Evolutionary conservation across 345 rosid species (phyloP).

Genomic region (Cardamine chenopodiifolia): DNA sequence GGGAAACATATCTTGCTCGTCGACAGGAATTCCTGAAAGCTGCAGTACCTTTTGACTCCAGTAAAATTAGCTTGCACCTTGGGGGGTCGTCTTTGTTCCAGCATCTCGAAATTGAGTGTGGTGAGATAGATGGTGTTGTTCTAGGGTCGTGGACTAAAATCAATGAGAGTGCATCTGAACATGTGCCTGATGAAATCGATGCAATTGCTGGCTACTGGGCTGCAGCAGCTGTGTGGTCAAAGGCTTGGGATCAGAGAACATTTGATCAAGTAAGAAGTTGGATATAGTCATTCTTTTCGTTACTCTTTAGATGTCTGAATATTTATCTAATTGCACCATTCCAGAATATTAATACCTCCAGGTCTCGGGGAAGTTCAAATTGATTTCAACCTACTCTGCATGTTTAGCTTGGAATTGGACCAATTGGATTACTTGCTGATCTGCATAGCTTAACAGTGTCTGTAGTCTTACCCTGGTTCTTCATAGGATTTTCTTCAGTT

Average conservation of each 20-base stretch:
- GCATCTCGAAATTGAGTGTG: slow-evolving; percentile 67
- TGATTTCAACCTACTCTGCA: slow-evolving; percentile 21
- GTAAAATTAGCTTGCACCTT: slow-evolving; percentile 52
- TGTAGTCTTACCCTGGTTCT: slow-evolving; percentile 6
- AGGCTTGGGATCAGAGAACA: slow-evolving; percentile 91
- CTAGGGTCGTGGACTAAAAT: slow-evolving; percentile 84
- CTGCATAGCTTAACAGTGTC: neutral
- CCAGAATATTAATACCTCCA: slow-evolving; percentile 24
- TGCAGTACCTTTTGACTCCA: slow-evolving; percentile 44
- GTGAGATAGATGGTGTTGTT: slow-evolving; percentile 96
- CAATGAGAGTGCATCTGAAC: slow-evolving; percentile 54
- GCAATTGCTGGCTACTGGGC: slow-evolving; percentile 88
- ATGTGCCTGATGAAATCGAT: slow-evolving; percentile 56
- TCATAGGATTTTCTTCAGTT: neutral
- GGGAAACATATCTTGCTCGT: slow-evolving; percentile 73
- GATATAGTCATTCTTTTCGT: slow-evolving; percentile 4
- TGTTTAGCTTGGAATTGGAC: slow-evolving; percentile 19
- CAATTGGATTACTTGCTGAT: neutral
- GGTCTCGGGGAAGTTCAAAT: slow-evolving; percentile 11
- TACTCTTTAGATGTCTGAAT: slow-evolving; percentile 12
- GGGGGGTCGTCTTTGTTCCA: slow-evolving; percentile 49
- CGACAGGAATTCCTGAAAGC: slow-evolving; percentile 51
- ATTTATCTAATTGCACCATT: slow-evolving; percentile 27
- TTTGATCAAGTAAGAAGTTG: slow-evolving; percentile 76
- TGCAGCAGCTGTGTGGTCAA: slow-evolving; percentile 92